phyloP scores from a whole-genome alignment of 805 yeast species.

The Teunomyces panamensis region DNA sequence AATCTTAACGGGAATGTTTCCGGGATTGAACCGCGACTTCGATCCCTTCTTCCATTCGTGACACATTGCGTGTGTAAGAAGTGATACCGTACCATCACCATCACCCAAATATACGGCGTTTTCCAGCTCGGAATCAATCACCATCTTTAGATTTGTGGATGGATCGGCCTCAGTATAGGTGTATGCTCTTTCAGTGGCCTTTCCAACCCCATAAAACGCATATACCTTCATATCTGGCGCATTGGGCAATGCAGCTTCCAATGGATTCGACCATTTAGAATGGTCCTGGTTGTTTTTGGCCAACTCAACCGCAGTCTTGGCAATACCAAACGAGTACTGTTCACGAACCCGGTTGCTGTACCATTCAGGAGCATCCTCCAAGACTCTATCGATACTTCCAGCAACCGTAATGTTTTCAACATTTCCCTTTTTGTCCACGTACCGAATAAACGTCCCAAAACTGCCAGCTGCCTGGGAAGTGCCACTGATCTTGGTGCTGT shows the following conservation, averaged over 20 bases:
- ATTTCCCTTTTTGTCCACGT: constrained; percentile 10
- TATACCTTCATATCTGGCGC: constrained; percentile 90
- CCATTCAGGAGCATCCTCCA: constrained; percentile 74
- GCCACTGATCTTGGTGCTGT: constrained; percentile 14
- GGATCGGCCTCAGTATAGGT: constrained; percentile 66
- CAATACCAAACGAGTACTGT: constrained; percentile 78
- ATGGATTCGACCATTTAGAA: constrained; percentile 89
- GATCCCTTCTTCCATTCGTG: constrained; percentile 78
- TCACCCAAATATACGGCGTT: constrained; percentile 78
- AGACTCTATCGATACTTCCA: constrained; percentile 64
- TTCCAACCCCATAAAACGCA: constrained; percentile 95
- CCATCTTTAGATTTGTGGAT: constrained; percentile 54
- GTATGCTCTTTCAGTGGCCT: constrained; percentile 93
- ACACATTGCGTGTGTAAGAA: constrained; percentile 84
- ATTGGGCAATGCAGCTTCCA: constrained; percentile 86
- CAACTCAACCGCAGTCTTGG: constrained; percentile 59
- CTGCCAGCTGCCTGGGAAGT: constrained; percentile 12
- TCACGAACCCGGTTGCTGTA: constrained; percentile 59
- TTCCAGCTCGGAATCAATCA: constrained; percentile 63
- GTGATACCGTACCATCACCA: constrained; percentile 94
- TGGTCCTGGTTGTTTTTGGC: constrained; percentile 63
- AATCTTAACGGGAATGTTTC: constrained; percentile 62
- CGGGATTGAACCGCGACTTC: constrained; percentile 76
- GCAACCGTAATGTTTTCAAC: constrained; percentile 58
- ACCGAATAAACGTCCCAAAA: constrained; percentile 13